Base-by-base conservation (phyloP, 1,284 basidiomycete genomes). In the Amylostereum chailletii region DNA sequence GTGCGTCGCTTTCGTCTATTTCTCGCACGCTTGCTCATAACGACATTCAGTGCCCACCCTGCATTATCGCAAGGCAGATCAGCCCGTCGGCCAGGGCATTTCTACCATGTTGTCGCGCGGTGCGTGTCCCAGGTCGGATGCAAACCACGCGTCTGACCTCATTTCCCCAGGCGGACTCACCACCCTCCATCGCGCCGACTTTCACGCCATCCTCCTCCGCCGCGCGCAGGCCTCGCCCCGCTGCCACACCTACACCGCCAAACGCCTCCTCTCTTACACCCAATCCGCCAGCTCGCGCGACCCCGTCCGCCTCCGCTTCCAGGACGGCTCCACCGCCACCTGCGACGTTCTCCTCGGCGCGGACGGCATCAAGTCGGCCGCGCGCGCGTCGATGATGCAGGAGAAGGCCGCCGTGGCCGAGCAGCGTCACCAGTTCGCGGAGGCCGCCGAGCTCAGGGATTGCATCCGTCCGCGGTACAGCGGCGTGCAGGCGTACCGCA, bases 341-440 rank as follows among this genome's bases (percentile, higher is more conserved):
- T 73, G 69, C 52, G 73, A 77, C 51, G 39, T 77, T 5, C 65
- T 76, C 11, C 60, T 78, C 27, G 75, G 72, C 30, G 72, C 74
- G 0, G 75, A 78, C 51, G 76, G 76, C 0, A 59, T 69, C 43
- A 61, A 63, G 46, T 66, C 63, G 1, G 54, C 57, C 2, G 60
- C 60, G 2, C 60, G 67, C 7, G 53, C 52, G 6, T 31, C 42
- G 8, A 46, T 66, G 45, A 51, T 64, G n/a, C 42, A 49, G 4
- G 57, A 60, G 34, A 51, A 58, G 3, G 61, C 65, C 0, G 45
- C 42, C 1, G 45, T 49, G 0, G 56, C 54, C 2, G 45, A 36
- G 7, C 53, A 53, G 5, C 47, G 52, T 30, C 61, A 60, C 2
- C 38, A 45, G 3, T n/a, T 10, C 1, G 47, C 46, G 4, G 53